phyloP scores from a whole-genome alignment of 768 basidiomycete genomes.

The Amanita muscaria region DNA sequence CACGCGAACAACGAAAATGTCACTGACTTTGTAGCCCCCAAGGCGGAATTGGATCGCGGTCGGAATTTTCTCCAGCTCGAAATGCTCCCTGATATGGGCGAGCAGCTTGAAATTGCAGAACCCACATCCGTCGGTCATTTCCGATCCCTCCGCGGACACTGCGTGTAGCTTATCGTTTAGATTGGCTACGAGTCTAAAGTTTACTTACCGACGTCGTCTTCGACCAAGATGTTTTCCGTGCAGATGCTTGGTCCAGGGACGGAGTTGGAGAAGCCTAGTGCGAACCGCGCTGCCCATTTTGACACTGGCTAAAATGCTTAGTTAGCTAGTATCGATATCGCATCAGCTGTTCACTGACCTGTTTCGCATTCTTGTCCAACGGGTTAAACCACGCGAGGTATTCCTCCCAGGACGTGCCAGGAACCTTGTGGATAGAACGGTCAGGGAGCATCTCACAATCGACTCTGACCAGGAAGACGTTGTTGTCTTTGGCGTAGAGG shows the following conservation, averaged over 20 bases:
- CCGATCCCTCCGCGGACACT: slow-evolving; percentile 24
- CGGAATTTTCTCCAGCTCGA: slow-evolving; percentile 18
- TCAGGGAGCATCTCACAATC: slow-evolving; percentile 31
- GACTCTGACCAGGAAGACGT: slow-evolving; percentile 46
- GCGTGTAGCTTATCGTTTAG: too few relatives aligned
- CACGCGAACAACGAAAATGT: background rate
- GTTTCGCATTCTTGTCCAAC: slow-evolving; percentile 33
- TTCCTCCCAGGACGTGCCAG: slow-evolving; percentile 27
- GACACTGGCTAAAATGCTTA: slow-evolving; percentile 37
- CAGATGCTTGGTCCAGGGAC: slow-evolving; percentile 42
- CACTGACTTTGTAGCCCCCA: slow-evolving; percentile 35
- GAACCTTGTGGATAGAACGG: slow-evolving; percentile 7
- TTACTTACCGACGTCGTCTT: slow-evolving; percentile 41
- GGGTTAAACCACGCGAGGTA: slow-evolving; percentile 54
- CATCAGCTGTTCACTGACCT: slow-evolving; percentile 29
- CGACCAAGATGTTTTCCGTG: slow-evolving; percentile 25
- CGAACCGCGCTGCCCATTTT: slow-evolving; percentile 58
- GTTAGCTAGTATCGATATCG: background rate
- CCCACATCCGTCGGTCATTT: slow-evolving; percentile 54
- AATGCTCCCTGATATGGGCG: slow-evolving; percentile 24
- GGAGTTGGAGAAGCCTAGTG: slow-evolving; percentile 56
- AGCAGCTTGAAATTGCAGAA: slow-evolving; percentile 31
- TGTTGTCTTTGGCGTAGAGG: slow-evolving; percentile 53
- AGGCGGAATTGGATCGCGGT: slow-evolving; percentile 45
- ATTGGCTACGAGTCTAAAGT: background rate